Base-by-base conservation (phyloP, 2,329 filamentous ascomycete genomes). In the Neopestalotiopsis rosae region DNA sequence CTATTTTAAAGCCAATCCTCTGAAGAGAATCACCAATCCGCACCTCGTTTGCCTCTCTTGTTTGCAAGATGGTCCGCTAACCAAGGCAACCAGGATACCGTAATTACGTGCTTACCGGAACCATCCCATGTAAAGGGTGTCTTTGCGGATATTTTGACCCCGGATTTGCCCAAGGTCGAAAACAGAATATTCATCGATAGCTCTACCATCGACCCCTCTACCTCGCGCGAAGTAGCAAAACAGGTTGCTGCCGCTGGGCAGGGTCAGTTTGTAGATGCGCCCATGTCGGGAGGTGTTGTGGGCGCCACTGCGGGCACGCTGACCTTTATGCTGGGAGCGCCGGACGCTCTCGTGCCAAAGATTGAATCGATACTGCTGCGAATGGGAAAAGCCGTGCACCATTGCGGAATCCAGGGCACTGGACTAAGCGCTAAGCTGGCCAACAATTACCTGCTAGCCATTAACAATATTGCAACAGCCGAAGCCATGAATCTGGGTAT, bases 211-310 rank as follows among this genome's bases (percentile, higher is more conserved):
- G 96, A 98, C 80, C 94, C 95, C 0, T 90, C 90, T 40, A 94
- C 94, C 2, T 98, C 95, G 1, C 89, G 89, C 52, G 87, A 90
- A 72, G 91, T 98, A 5, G 94, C 94, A 28, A 85, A 90, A 70
- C 86, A 87, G 30, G 91, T 97, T 1, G 71, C 80, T 68, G 87
- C 88, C 5, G 89, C 89, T 1, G 85, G 88, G 1, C 88, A 92
- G 77, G 93, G 93, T 66, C 87, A 86, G 66, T 98, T 98, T 77
- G 91, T 98, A 69, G 96, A 99, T 78, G 95, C 96, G 3, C 96
- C 96, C 59, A 97, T 99, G 92, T 98, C 95, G 0, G 96, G 96
- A 62, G 96, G 96, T 65, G 95, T 98, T 0, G 94, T 98, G 5
- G 96, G 95, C 58, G 96, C 96, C 12, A 86, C 90, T 5, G 94